phyloP scores from a whole-genome alignment of 306 rosid genomes.

The Citrullus mucosospermus region DNA sequence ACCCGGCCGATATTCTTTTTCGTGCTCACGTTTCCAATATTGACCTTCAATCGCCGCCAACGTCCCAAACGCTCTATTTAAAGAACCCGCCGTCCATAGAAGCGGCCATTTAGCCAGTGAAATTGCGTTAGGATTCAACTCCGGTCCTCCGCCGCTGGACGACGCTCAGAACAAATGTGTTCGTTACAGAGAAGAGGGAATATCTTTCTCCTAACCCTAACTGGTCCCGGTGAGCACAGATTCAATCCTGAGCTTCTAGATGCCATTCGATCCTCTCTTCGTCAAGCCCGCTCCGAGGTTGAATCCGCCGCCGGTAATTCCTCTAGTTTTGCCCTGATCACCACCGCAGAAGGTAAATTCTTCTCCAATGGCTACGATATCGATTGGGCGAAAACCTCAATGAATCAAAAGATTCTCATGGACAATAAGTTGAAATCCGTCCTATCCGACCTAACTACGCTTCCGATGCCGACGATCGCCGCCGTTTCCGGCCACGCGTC shows the following conservation, averaged over 20 bases:
- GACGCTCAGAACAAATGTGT: slow-evolving; percentile 30
- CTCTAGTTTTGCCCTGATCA: slow-evolving; percentile 48
- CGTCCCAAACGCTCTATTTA: neutral
- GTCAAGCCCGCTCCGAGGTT: slow-evolving; percentile 35
- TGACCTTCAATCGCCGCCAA: neutral
- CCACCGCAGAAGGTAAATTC: slow-evolving; percentile 78
- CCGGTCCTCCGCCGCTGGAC: neutral
- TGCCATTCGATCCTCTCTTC: slow-evolving; percentile 36
- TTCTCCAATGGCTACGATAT: slow-evolving; percentile 84
- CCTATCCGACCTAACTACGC: slow-evolving; percentile 37
- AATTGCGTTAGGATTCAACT: neutral
- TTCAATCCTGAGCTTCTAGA: slow-evolving; percentile 55
- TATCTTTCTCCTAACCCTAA: slow-evolving; percentile 55
- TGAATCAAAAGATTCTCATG: slow-evolving; percentile 12
- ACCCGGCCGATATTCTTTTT: neutral
- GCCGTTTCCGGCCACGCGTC: slow-evolving; percentile 77
- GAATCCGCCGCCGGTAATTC: slow-evolving; percentile 3
- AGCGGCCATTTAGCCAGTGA: neutral
- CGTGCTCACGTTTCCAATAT: neutral
- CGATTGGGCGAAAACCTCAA: slow-evolving; percentile 27
- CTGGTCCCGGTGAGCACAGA: slow-evolving; percentile 58
- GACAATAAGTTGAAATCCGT: slow-evolving; percentile 31
- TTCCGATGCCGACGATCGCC: slow-evolving; percentile 70
- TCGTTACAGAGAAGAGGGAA: slow-evolving; percentile 47
- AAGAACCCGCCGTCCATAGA: neutral